These are phyloP conservation scores for Starmerella ratchasimensis DNA, from an alignment of 805 yeast genomes.

Conservation along the genomic window DNA sequence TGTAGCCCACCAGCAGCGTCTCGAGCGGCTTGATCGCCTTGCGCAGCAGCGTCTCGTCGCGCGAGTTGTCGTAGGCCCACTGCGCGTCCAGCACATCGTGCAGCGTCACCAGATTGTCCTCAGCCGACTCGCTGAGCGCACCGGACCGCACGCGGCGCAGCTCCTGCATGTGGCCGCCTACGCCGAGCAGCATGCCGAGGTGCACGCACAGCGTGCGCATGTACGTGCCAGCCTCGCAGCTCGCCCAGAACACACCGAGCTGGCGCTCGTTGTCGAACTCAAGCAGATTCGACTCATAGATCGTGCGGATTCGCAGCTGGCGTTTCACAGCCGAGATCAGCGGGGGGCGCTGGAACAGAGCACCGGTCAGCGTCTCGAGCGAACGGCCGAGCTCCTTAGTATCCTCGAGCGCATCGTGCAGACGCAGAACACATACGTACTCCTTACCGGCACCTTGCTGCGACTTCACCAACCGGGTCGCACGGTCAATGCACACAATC, in stretches of 20 bases:
- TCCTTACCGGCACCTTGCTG: constrained; percentile 99
- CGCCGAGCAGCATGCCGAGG: constrained; percentile 94
- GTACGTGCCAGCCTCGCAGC: constrained; percentile 99
- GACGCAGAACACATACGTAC: constrained; percentile 92
- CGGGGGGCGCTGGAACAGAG: constrained; percentile 98
- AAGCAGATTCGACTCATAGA: constrained; percentile 86
- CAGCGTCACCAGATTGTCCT: constrained; percentile 81
- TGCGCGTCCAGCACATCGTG: constrained; percentile 98
- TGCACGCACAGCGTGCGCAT: constrained; percentile 99
- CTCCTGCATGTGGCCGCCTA: constrained; percentile 99
- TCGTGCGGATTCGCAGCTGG: constrained; percentile 95
- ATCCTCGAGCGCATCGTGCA: constrained; percentile 84
- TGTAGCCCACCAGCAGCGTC: constrained; percentile 83
- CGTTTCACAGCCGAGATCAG: constrained; percentile 97
- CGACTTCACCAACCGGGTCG: constrained; percentile 93
- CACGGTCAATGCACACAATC: constrained; percentile 95
- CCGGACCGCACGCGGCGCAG: constrained; percentile 98
- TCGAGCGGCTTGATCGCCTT: constrained; percentile 90
- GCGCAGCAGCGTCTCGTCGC: constrained; percentile 92
- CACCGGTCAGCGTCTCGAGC: constrained; percentile 93
- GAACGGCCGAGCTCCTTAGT: constrained; percentile 78
- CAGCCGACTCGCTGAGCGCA: constrained; percentile 80
- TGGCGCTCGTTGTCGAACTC: constrained; percentile 96
- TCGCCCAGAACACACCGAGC: constrained; percentile 97
- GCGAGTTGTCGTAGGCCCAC: constrained; percentile 91